Evolutionary conservation across 139 green algal species (phyloP).

Genomic region (Chlamydomonas applanata): DNA sequence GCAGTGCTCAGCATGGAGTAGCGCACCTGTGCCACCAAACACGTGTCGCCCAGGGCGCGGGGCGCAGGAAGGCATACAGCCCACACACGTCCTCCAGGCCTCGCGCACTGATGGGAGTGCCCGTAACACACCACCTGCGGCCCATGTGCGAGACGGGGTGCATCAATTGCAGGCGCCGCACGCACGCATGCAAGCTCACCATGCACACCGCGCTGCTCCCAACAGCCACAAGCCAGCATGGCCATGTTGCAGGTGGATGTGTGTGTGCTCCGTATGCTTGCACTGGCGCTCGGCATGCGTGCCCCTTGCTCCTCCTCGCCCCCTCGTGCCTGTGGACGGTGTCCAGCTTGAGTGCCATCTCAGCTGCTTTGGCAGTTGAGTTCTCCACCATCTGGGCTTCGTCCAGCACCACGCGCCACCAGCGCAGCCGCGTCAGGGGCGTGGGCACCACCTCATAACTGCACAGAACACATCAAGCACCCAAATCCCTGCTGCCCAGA

Average conservation of each 20-base stretch:
- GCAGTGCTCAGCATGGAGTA: neutral
- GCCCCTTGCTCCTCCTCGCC: too few species aligned
- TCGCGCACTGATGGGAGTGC: conserved; percentile 76
- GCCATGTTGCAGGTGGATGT: too few species aligned
- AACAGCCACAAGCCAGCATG: too few species aligned
- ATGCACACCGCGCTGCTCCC: too few species aligned
- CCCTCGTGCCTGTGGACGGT: conserved; percentile 54
- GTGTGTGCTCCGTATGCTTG: too few species aligned
- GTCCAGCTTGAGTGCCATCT: conserved; percentile 74
- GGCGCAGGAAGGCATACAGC: conserved; percentile 81
- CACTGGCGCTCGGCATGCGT: too few species aligned
- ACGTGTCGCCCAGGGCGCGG: conserved; percentile 44
- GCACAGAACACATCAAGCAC: too few species aligned
- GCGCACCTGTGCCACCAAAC: conserved; percentile 59
- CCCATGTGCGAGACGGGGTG: neutral
- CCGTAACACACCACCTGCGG: conserved; percentile 65
- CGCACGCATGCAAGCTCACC: neutral
- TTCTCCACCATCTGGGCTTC: conserved; percentile 87
- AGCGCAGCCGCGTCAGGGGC: conserved; percentile 83
- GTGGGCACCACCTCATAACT: conserved; percentile 73
- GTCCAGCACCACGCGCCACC: conserved; percentile 91
- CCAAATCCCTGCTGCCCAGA: too few species aligned
- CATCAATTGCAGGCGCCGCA: neutral
- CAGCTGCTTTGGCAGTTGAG: conserved; percentile 63
- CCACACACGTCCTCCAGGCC: conserved; percentile 86